Percentiles rank a stretch among this genome's conserved stretches.
Evolutionary conservation across 805 yeast genomes (phyloP).

Genomic region (Wickerhamiella occidentalis): DNA sequence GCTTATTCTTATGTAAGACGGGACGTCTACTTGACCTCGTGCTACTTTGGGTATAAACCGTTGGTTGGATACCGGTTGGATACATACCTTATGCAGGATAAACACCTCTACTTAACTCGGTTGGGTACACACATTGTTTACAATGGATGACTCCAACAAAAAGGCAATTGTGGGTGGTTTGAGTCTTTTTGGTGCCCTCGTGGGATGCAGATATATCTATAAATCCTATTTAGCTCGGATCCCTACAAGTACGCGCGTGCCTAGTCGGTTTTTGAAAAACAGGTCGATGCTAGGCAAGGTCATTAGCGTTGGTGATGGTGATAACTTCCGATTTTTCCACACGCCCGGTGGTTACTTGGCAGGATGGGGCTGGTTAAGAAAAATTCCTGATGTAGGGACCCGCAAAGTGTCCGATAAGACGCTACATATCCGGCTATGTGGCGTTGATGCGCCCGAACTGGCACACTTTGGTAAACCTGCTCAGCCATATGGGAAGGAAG

Average conservation of each 20-base stretch:
- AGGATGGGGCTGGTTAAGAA: slow-evolving; percentile 91
- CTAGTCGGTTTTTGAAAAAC: slow-evolving; percentile 33
- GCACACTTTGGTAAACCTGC: slow-evolving; percentile 90
- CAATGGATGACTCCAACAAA: neutral
- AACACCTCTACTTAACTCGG: too few species aligned
- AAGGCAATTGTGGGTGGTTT: neutral
- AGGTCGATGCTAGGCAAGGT: slow-evolving; percentile 56
- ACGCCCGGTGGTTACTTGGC: slow-evolving; percentile 79
- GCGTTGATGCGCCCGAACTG: slow-evolving; percentile 94
- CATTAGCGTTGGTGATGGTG: slow-evolving; percentile 90
- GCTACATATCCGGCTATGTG: slow-evolving; percentile 70
- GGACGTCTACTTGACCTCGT: too few species aligned
- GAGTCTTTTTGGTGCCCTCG: neutral
- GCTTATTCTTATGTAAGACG: too few species aligned
- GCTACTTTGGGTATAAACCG: too few species aligned
- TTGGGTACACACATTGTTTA: neutral
- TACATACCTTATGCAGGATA: too few species aligned
- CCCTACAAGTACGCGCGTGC: slow-evolving; percentile 40
- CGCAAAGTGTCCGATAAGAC: slow-evolving; percentile 48
- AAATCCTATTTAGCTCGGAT: slow-evolving; percentile 38
- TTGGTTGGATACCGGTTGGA: too few species aligned
- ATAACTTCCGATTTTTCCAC: slow-evolving; percentile 83
- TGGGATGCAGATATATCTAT: slow-evolving; percentile 24
- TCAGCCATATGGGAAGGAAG: slow-evolving; percentile 78
- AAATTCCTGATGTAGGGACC: slow-evolving; percentile 43